Evolutionary conservation across 306 rosid species (phyloP), one percentile per base, ranked within the genome.

Genomic region (Quercus glauca): DNA sequence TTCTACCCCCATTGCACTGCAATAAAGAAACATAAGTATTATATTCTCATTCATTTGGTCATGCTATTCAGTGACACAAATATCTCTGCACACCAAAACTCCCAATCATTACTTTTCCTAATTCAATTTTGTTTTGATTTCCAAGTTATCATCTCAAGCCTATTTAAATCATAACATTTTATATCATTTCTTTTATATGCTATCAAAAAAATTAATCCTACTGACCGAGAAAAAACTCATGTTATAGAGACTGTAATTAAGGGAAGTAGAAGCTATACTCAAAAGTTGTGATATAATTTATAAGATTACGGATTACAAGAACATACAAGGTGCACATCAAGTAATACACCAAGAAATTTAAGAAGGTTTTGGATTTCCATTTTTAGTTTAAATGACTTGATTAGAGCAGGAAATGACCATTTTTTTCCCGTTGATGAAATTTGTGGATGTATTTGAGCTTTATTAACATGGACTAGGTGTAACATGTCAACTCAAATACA

Each of bases 1-100:
- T 83, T 90, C 97, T 51, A 84, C 76, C 60, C 86, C 96, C 98
- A 91, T 96, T 69, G 85, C 86, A 71, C 97, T 91, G 73, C 35
- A 87, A 79, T 69, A 71, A 72, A 67, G 77, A 86, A 90, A 65
- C 11, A 45, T 70, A 64, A 77, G 23, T 21, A 71, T 71, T 57
- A 55, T 68, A 71, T 8, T 77, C 51, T 20, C 18, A 41, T n/a
- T 51, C 77, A 53, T 55, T 55, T 51, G 68, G 70, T 69, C 76
- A 71, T 55, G 69, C 35, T 53, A 49, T 69, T 49, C 64, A 68
- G 81, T 41, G 57, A 53, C 72, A 20, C 67, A 76, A 52, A 69
- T 55, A 78, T 68, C 33, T 69, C 52, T 71, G 20, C 76, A 29
- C n/a, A 31, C 55, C 15, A 11, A 73, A 55, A 68, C 37, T 74